Evolutionary conservation across 306 rosid genomes (phyloP).

Genomic region (Ormosia emarginata): DNA sequence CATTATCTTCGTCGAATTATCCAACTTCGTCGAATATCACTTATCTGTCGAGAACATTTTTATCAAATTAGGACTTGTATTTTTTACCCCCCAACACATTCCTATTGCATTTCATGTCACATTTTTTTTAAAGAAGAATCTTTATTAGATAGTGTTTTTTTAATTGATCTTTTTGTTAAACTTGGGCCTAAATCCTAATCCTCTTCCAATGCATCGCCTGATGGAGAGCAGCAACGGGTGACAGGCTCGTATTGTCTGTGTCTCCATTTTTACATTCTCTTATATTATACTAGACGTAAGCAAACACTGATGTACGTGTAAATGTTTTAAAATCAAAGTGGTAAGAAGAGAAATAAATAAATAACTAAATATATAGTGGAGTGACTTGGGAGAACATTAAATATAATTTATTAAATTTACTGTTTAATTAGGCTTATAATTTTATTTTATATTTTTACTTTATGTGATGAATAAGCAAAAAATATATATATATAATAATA

Average conservation of each 20-base stretch:
- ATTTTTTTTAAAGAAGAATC: not conserved
- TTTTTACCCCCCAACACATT: too few species aligned
- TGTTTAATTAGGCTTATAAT: too few species aligned
- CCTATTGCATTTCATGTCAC: not conserved
- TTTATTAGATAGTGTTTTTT: not conserved
- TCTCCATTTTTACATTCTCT: not conserved
- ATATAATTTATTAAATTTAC: not conserved
- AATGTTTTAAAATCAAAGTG: not conserved
- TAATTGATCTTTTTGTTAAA: not conserved
- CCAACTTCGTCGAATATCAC: too few species aligned
- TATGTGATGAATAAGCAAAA: too few species aligned
- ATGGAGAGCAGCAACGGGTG: not conserved
- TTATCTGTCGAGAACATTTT: too few species aligned
- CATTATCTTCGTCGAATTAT: too few species aligned
- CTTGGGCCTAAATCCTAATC: not conserved
- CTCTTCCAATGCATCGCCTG: not conserved
- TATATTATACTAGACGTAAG: not conserved
- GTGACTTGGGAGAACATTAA: not conserved
- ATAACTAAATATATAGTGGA: too few species aligned
- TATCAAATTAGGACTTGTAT: too few species aligned
- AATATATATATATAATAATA: too few species aligned
- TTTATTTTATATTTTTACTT: too few species aligned
- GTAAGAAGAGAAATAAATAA: not conserved
- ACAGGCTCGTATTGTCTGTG: not conserved
- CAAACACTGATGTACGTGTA: not conserved